Conservation (phyloP, 176 grass and related monocot species). For the Oryza meridionalis region DNA sequence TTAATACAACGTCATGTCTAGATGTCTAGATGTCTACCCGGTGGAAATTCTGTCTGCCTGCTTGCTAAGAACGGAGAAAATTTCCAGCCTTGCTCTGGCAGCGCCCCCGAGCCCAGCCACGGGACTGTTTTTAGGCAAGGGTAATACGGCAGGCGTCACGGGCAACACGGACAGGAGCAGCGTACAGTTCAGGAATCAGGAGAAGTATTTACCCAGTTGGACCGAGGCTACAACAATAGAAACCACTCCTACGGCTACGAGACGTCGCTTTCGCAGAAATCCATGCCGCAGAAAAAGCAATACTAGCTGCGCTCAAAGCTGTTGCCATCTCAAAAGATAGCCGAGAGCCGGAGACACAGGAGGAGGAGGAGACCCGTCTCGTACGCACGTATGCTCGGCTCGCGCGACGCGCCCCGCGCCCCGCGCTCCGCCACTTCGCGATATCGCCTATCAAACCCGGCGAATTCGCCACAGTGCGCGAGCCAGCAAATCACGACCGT, state of each 20-base stretch:
- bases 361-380: too few species aligned
- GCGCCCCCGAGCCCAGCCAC: neutral
- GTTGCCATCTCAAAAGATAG: slow-evolving; percentile 1
- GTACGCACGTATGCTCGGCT: too few species aligned
- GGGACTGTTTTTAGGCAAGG: neutral
- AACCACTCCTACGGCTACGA: neutral
- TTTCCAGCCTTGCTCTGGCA: neutral
- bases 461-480: too few species aligned
- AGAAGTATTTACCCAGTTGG: neutral
- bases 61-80: neutral
- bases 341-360: too few species aligned
- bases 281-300: slow-evolving; percentile 1
- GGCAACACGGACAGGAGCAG: neutral
- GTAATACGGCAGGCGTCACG: slow-evolving; percentile 19
- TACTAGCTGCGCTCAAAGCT: neutral
- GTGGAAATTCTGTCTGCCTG: slow-evolving; percentile 35
- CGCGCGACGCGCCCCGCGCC: too few species aligned
- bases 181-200: neutral
- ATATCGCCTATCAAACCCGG: too few species aligned
- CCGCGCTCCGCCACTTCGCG: too few species aligned
- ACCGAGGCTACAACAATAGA: neutral
- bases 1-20: neutral
- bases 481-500: too few species aligned
- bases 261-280: slow-evolving; percentile 26
- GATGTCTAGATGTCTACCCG: neutral